Evolutionary conservation across 1,284 basidiomycete genomes (phyloP), one percentile per base, ranked within the genome.

Genomic region (Polyporus tsugae): DNA sequence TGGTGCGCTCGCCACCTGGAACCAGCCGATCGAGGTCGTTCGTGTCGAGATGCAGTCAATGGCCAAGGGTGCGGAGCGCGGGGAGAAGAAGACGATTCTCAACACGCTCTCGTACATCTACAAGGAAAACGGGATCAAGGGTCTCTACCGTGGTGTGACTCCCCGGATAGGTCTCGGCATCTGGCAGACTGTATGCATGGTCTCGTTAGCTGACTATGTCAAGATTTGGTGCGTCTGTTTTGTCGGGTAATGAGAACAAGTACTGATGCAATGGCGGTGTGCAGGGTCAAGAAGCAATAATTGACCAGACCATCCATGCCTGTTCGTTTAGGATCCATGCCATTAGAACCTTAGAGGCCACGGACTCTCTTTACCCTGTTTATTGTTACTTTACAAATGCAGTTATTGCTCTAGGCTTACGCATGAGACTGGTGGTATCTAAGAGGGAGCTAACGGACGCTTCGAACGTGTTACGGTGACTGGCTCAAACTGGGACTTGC

Each of bases 31-130:
- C 75, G 98, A 99, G 84, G 96, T 98, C 72, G 88, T 97, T 72
- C 92, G 96, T 68, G 95, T 97, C 46, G 95, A 97, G 94, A 99
- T 99, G 98, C 98, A 99, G 90, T 97, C 95, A 59, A 98, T 99
- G 91, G 90, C 95, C 46, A 99, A 99, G 77, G 86, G 84, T 49
- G 87, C 86, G 73, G 95, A 95, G 78, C 90, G 95, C 61, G 96
- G 96, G 2, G 90, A 86, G 57, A 99, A 99, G 82, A 86, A 95
- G 64, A 99, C 96, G 6, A 96, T 99, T 69, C 72, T 94, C 73
- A 97, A 94, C 84, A 99, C 97, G 0, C 84, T 98, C 65, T 83
- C 81, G 25, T 98, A 95, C 84, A 95, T 99, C 78, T 99, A 99
- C 90, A 92, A 89, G 79, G 95, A 97, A 82, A 99, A 97, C 80